Conservation (phyloP, 345 rosid genomes). For the Zanthoxylum bungeanum region DNA sequence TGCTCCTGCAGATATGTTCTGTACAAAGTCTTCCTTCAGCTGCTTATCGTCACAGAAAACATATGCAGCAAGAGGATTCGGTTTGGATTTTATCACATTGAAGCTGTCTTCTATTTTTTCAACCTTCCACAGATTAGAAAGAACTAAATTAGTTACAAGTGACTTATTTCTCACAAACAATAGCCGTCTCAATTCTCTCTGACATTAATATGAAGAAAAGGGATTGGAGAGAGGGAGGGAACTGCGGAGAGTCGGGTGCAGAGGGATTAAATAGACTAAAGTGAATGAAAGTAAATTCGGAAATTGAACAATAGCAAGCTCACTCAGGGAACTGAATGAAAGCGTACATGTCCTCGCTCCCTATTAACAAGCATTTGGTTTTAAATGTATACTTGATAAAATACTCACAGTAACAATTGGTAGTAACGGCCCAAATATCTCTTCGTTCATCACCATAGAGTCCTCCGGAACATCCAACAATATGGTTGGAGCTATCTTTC, state of each 20-base stretch:
- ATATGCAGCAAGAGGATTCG: slow-evolving; percentile 62
- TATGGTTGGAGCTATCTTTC: slow-evolving; percentile 50
- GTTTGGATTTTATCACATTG: slow-evolving; percentile 38
- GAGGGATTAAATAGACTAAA: too few relatives aligned
- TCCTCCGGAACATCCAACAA: slow-evolving; percentile 44
- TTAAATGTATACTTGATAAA: not conserved
- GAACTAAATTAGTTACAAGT: not conserved
- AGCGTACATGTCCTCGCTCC: not conserved
- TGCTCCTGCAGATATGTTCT: slow-evolving; percentile 63
- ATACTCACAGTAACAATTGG: slow-evolving; percentile 47
- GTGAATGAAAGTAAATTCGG: too few relatives aligned
- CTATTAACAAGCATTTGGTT: not conserved
- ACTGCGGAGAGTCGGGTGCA: too few relatives aligned
- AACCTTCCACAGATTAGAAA: slow-evolving; percentile 24
- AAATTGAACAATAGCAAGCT: not conserved
- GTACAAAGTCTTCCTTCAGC: slow-evolving; percentile 52
- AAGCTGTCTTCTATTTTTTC: slow-evolving; percentile 35
- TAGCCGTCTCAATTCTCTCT: not conserved
- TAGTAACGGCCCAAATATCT: slow-evolving; percentile 58
- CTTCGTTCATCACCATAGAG: slow-evolving; percentile 51
- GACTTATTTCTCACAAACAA: not conserved
- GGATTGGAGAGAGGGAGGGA: not conserved
- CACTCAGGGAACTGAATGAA: not conserved
- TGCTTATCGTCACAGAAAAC: slow-evolving; percentile 59
- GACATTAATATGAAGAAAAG: not conserved